Evolutionary conservation across 768 basidiomycete genomes (phyloP), one percentile per base, ranked within the genome.

Genomic region (Calocera viscosa): DNA sequence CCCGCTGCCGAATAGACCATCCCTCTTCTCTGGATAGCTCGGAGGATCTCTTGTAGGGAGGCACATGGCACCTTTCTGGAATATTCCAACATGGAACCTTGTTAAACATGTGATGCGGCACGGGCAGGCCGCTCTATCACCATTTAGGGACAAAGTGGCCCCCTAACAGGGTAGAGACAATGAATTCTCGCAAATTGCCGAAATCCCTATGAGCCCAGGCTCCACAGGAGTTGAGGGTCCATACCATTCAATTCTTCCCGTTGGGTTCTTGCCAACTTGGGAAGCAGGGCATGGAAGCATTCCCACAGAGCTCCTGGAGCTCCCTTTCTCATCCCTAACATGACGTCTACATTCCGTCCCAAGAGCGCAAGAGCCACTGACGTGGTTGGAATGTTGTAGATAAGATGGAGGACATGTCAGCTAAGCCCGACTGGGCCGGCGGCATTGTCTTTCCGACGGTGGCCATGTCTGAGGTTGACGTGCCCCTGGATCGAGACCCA

Each of bases 391-490:
- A 60, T 60, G 53, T 60, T 60, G 26, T 26, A 60, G 53, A 60
- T 60, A 32, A 32, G 53, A 32, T 26, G 53, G 30, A 30, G 14
- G 26, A 14, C 19, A 5, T 5, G 5, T 14, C 35, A 38, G 35
- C 35, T 14, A 38, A 14, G 35, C 35, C 14, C 30, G 26, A 11
- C 53, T 28, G 19, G 8, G 11, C 53, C 26, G 53, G 26, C 53
- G 53, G 26, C 53, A 60, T 32, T 12, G 53, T 60, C 14, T 60
- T 5, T 60, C 43, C 43, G 43, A 28, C 5, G 19, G 53, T 28
- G 24, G 53, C 26, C 2, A 26, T 60, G 53, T 60, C 53, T 60
- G 53, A 60, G 53, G 30, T 60, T 60, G 53, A 60, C 53, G 53
- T 32, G 30, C 26, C 53, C 53, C 53, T 60, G 26, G 53, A 60